Conservation (phyloP, 768 basidiomycete genomes). For the Cystofilobasidium capitatum region DNA sequence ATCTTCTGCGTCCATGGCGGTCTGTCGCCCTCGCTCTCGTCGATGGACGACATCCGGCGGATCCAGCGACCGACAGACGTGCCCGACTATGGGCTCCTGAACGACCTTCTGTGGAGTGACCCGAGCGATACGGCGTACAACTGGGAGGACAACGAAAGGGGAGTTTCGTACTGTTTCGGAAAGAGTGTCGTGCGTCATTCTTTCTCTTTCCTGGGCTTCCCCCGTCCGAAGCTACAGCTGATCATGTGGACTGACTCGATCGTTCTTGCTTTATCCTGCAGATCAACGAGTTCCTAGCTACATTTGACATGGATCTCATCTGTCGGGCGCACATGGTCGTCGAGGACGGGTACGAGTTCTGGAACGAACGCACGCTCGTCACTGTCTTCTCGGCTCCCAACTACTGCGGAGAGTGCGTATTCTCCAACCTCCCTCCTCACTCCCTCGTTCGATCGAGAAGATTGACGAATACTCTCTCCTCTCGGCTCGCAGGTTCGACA, state of each 20-base stretch:
- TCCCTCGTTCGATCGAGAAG: not conserved
- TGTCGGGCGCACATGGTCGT: slow-evolving; percentile 99
- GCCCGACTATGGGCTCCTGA: slow-evolving; percentile 92
- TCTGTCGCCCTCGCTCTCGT: slow-evolving; percentile 56
- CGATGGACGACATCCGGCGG: slow-evolving; percentile 96
- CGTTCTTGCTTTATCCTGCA: not conserved
- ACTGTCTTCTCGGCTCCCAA: slow-evolving; percentile 94
- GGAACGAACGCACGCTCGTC: slow-evolving; percentile 96
- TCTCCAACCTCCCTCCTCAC: slow-evolving; percentile 1
- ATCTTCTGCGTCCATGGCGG: slow-evolving; percentile 88
- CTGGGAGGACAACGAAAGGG: slow-evolving; percentile 99
- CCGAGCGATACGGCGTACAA: slow-evolving; percentile 94
- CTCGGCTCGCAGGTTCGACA: slow-evolving; percentile 61
- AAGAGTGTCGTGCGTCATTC: slow-evolving; percentile 54
- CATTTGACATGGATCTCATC: slow-evolving; percentile 52
- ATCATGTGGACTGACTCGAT: not conserved
- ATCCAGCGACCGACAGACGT: slow-evolving; percentile 97
- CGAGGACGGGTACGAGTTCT: slow-evolving; percentile 93
- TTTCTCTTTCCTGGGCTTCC: not conserved
- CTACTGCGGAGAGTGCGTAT: slow-evolving; percentile 39
- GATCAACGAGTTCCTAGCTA: slow-evolving; percentile 81
- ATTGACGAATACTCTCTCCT: slow-evolving; percentile 30
- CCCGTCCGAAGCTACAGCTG: not conserved
- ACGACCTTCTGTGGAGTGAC: slow-evolving; percentile 96
- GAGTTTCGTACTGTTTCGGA: slow-evolving; percentile 98